Conservation (phyloP, 176 grass and related monocot genomes). For the Aegilops bicornis region DNA sequence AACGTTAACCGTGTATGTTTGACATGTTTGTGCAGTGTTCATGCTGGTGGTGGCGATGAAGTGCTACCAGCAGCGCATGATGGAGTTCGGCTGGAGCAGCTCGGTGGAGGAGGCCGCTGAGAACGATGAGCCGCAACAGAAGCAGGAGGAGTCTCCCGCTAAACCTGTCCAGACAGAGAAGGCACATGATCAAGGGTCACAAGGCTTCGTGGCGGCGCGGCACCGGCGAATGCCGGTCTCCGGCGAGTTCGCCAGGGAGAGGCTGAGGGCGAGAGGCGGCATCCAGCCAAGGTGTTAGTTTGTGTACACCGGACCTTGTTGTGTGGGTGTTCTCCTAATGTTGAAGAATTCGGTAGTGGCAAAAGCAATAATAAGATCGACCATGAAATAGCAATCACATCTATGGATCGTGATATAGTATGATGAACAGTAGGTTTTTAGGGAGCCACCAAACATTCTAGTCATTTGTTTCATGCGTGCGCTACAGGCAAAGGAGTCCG, state of each 20-base stretch:
- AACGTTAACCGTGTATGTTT: background rate
- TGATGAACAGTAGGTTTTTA: background rate
- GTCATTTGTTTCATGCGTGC: background rate
- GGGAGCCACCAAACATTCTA: background rate
- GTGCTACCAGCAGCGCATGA: constrained; percentile 76
- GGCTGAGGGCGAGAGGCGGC: constrained; percentile 40
- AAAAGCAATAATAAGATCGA: background rate
- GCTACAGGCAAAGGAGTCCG: background rate
- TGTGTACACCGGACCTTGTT: background rate
- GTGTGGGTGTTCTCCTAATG: background rate
- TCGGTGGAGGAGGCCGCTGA: constrained; percentile 17
- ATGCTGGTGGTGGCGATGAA: constrained; percentile 82
- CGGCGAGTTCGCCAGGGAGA: constrained; percentile 43
- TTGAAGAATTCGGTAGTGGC: background rate
- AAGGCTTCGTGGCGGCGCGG: background rate
- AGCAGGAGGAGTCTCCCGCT: constrained; percentile 11
- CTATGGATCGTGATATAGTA: background rate
- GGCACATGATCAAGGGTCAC: background rate
- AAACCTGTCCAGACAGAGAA: background rate
- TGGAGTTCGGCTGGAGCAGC: constrained; percentile 49
- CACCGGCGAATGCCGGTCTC: constrained; percentile 24
- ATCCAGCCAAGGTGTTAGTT: constrained; percentile 46
- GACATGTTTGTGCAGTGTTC: constrained; percentile 56
- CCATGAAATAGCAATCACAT: background rate
- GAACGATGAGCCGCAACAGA: background rate